Evolutionary conservation across 2,329 filamentous ascomycete species (phyloP), one percentile per base, ranked within the genome.

Genomic region (Talaromyces albobiverticillius): DNA sequence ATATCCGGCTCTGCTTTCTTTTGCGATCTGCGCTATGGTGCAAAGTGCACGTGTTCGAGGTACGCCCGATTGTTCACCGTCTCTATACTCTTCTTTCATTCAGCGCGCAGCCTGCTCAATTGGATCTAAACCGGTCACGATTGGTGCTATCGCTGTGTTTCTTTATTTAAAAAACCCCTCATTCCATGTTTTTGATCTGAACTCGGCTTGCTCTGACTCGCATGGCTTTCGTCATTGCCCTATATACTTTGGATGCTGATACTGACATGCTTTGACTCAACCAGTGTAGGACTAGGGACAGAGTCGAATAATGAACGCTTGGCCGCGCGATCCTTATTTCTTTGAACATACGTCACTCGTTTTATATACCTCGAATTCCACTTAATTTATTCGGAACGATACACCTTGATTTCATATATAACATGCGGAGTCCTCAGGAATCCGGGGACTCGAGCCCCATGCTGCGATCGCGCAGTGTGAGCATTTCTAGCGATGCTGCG

Each of bases 391-490:
- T 50, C 25, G 22, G 23, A 45, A 2, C 13, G 1, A 25, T 25
- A 45, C 23, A 29, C 13, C 18, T 40, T n/a, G 14, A 31, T 9
- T 25, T 42, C 13, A 23, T 4, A 25, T 25, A n/a, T 45, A 45
- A 7, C n/a, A 55, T 55, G 53, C 53, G 42, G 48, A 34, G 32
- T 40, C 20, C 16, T 8, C 29, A 52, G 8, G 50, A 52, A 7
- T 16, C 38, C 18, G 48, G 50, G 50, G 51, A 53, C 7, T 58
- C 62, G 42, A 65, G 57, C 47, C 59, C 64, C 14, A 31, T 63
- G 49, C 60, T 67, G 41, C 70, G 69, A 52, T 70, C 70, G 43
- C 72, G 71, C 57, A 74, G 69, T 56, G 67, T 67, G 53, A 73
- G 70, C 59, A 61, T 74, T 26, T 73, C 70, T 22, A 71, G 66